Evolutionary conservation across 306 rosid species (phyloP).

Genomic region (Medicago arabica): DNA sequence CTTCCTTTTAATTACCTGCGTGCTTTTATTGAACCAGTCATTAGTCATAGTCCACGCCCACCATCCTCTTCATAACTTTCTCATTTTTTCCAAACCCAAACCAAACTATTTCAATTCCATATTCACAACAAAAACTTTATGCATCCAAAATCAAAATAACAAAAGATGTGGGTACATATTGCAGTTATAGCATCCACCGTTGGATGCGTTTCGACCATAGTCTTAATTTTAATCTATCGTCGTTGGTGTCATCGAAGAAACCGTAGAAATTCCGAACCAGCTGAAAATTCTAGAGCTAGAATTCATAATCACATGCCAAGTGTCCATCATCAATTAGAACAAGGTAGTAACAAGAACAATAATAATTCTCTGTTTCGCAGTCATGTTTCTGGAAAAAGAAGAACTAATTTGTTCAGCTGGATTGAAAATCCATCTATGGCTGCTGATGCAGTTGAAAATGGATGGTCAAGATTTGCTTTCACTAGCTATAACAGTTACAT

Average conservation of each 20-base stretch:
- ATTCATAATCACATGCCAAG: slow-evolving; percentile 19
- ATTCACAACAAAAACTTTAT: slow-evolving; percentile 21
- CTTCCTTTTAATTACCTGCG: slow-evolving; percentile 15
- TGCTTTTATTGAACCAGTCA: slow-evolving; percentile 75
- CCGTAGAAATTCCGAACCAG: slow-evolving; percentile 43
- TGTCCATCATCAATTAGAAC: slow-evolving; percentile 41
- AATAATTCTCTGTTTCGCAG: slow-evolving; percentile 21
- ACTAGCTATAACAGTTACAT: slow-evolving; percentile 40
- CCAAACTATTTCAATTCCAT: not conserved
- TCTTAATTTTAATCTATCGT: slow-evolving; percentile 45
- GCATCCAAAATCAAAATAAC: slow-evolving; percentile 18
- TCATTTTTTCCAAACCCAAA: not conserved
- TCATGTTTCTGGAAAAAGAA: slow-evolving; percentile 54
- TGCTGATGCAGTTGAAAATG: slow-evolving; percentile 87
- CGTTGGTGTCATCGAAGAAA: slow-evolving; percentile 39
- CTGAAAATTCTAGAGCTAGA: slow-evolving; percentile 14
- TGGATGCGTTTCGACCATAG: slow-evolving; percentile 50
- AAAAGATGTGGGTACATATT: slow-evolving; percentile 56
- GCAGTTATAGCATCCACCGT: slow-evolving; percentile 51
- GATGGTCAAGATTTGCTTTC: slow-evolving; percentile 91
- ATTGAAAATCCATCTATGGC: slow-evolving; percentile 74
- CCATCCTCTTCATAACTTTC: slow-evolving; percentile 35
- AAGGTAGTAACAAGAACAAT: slow-evolving; percentile 31
- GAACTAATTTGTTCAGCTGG: slow-evolving; percentile 69
- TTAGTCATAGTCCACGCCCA: slow-evolving; percentile 57